Evolutionary conservation across 208 protist species (phyloP).

Genomic region (Porcisia deanei): DNA sequence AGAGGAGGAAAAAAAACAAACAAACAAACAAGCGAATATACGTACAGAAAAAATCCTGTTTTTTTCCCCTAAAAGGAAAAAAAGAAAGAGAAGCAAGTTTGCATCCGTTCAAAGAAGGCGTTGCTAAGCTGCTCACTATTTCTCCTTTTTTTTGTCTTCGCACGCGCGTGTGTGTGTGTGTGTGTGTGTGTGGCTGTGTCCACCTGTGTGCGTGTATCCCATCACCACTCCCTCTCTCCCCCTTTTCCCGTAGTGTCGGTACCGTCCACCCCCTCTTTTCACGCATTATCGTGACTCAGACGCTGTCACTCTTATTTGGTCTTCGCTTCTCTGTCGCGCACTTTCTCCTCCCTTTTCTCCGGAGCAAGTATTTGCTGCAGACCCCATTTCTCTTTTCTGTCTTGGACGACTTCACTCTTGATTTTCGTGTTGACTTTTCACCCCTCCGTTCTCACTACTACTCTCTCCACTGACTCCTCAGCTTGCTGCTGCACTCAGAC

Average conservation of each 20-base stretch:
- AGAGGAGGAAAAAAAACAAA: no score
- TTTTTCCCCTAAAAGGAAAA: neutral
- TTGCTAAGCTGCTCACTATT: neutral
- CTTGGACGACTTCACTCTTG: neutral
- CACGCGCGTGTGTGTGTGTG: neutral
- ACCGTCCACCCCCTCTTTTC: neutral
- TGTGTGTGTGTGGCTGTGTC: conserved; percentile 1
- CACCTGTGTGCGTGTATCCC: neutral
- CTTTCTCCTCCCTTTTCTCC: neutral
- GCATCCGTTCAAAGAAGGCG: neutral
- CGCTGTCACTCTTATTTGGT: neutral
- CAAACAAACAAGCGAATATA: neutral
- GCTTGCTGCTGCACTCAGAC: no score
- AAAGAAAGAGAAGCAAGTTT: neutral
- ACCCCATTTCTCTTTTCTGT: neutral
- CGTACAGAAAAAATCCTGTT: neutral
- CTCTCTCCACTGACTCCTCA: no score
- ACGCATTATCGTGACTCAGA: neutral
- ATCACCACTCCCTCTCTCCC: neutral
- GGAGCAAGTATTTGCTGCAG: neutral
- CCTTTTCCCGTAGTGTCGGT: neutral
- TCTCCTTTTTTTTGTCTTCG: neutral
- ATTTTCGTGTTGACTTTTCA: neutral
- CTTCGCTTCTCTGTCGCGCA: neutral
- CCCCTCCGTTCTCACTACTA: neutral